phyloP scores from a whole-genome alignment of 2,329 filamentous ascomycete species.

The Cytospora paraplurivora region DNA sequence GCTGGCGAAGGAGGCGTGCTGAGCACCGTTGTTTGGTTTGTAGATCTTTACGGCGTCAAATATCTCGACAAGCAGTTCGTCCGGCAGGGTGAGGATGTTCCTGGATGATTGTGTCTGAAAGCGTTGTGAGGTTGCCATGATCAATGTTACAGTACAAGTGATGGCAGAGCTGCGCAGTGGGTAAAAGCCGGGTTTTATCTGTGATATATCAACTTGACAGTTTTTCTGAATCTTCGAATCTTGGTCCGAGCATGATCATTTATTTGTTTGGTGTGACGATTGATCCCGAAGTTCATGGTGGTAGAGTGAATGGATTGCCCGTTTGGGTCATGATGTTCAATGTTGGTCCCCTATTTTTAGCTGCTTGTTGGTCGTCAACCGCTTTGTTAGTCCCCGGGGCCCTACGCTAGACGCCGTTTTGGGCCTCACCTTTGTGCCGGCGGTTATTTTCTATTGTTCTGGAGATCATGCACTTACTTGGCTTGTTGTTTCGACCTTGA shows the following conservation, averaged over 20 bases:
- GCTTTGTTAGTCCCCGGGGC: neutral
- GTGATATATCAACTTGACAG: no score
- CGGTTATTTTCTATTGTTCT: neutral
- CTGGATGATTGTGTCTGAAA: neutral
- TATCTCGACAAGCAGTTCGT: conserved; percentile 22
- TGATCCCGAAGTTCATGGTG: no score
- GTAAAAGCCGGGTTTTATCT: no score
- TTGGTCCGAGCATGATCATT: no score
- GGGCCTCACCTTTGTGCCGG: neutral
- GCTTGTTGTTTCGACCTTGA: neutral
- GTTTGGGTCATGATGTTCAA: neutral
- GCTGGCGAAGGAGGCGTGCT: conserved; percentile 8
- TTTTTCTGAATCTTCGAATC: neutral
- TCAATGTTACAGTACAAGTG: no score
- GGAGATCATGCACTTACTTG: neutral
- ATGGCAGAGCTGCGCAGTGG: no score
- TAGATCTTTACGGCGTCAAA: conserved; percentile 15
- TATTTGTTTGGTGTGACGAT: neutral
- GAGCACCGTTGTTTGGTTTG: conserved; percentile 10
- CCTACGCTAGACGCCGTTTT: neutral
- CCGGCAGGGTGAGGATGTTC: conserved; percentile 21
- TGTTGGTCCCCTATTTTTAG: neutral
- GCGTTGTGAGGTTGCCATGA: neutral
- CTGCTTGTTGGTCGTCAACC: neutral
- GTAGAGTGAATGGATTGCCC: neutral